A percentile compares a stretch with the other conserved stretches of the same genome.
These are phyloP conservation scores for Cyathus striatus DNA, from an alignment of 768 basidiomycete species.

Conservation along the genomic window DNA sequence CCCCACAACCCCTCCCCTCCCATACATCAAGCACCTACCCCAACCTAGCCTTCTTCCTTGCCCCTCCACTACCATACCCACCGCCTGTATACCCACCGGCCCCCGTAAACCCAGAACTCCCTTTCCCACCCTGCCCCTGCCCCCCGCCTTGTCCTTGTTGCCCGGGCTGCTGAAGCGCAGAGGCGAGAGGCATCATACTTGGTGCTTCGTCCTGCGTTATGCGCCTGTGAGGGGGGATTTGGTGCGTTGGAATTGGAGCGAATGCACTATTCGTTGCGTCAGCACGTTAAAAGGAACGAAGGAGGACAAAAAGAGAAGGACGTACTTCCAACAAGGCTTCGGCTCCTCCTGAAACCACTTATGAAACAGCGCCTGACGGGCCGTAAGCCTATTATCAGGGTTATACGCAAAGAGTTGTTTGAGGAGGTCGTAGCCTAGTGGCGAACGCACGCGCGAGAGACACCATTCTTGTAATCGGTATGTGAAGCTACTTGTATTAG, in stretches of 20 bases:
- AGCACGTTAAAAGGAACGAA: slow-evolving; percentile 1
- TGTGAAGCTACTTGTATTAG: slow-evolving; percentile 22
- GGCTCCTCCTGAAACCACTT: slow-evolving; percentile 94
- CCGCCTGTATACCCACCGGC: too few species aligned
- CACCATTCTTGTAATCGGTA: slow-evolving; percentile 78
- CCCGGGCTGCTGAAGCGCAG: slow-evolving; percentile 27
- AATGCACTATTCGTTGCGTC: slow-evolving; percentile 55
- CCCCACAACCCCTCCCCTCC: too few species aligned
- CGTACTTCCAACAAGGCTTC: slow-evolving; percentile 79
- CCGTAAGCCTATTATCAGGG: slow-evolving; percentile 81
- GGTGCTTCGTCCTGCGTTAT: slow-evolving; percentile 93
- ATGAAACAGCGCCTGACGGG: slow-evolving; percentile 76
- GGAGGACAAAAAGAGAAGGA: slow-evolving; percentile 8
- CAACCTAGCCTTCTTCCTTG: slow-evolving; percentile 58
- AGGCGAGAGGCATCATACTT: slow-evolving; percentile 70
- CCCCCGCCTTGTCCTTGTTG: slow-evolving; percentile 31
- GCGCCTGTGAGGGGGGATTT: slow-evolving; percentile 79
- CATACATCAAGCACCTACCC: too few species aligned
- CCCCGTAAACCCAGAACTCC: too few species aligned
- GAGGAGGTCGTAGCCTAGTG: slow-evolving; percentile 79
- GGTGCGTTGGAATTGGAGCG: slow-evolving; percentile 52
- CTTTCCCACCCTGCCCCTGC: slow-evolving; percentile 15
- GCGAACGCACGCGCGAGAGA: slow-evolving; percentile 51
- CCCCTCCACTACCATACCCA: too few species aligned
- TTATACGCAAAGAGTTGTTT: slow-evolving; percentile 84